Evolutionary conservation across 169 alveolate species (phyloP), one percentile per base, ranked within the genome.

Genomic region (Plasmodium vivax): DNA sequence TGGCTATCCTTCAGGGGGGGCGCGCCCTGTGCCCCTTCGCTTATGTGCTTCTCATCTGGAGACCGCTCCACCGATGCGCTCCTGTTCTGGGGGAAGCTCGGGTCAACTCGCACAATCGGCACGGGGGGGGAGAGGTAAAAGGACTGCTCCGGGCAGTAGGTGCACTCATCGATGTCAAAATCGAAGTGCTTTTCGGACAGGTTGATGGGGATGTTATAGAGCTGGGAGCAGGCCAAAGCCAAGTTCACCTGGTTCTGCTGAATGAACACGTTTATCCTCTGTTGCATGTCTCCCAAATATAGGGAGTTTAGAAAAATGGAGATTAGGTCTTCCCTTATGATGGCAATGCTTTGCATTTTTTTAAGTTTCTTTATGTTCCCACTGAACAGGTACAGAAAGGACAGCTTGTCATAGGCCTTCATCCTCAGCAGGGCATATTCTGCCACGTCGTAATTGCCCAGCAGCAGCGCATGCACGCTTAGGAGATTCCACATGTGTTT

Each of bases 381-480:
- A 45, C 98, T 96, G 10, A 97, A 93, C 12, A 96, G 82, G 91
- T 98, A 98, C 41, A 98, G 96, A 93, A 98, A 95, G n/a, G 97
- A 90, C 47, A 98, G 92, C 92, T 97, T 98, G 77, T 98, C 98
- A 74, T 96, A 97, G 80, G 96, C 96, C 95, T 98, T 97, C 14
- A 96, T 95, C 94, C 97, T 96, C 41, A 97, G 96, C 80, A 96
- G 97, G 68, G 98, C 97, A 82, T 97, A 95, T 95, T 98, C 99
- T 14, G 98, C 98, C 0, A 98, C 97, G 71, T 97, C 97, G 79
- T 96, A 96, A 90, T 97, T 97, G 0, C 99, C 99, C 93, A 93
- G 82, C 36, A 92, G 88, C 43, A 96, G 43, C 10, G 98, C 95
- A 32, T 95, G 97, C 4, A 82, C 91, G 16, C 98, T 96, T 91